Evolutionary conservation across 139 green algal species (phyloP).

Genomic region (Coelastrella sp.): DNA sequence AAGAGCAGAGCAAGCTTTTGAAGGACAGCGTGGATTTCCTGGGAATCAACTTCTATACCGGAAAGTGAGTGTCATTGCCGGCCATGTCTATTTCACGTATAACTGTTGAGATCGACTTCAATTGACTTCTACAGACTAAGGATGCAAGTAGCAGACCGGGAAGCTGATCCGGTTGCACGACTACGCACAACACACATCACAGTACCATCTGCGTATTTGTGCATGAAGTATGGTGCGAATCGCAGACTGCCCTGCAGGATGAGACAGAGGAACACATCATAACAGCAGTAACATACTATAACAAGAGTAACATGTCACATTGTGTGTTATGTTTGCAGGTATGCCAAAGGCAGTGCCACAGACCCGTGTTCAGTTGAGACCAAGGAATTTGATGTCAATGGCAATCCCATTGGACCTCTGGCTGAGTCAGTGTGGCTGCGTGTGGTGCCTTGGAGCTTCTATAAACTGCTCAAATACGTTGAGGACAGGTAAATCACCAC

Average conservation of each 20-base stretch:
- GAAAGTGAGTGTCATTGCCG: conserved; percentile 19
- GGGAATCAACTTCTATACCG: conserved; percentile 74
- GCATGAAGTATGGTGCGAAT: no score
- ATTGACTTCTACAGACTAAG: background rate
- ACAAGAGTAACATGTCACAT: background rate
- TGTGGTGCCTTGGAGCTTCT: conserved; percentile 58
- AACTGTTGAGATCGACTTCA: background rate
- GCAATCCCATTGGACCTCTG: conserved; percentile 29
- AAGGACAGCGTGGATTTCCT: conserved; percentile 71
- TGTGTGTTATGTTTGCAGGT: background rate
- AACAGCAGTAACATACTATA: no score
- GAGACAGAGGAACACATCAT: no score
- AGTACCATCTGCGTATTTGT: no score
- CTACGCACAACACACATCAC: no score
- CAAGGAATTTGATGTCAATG: background rate
- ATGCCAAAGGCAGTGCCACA: background rate
- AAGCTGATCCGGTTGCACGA: no score
- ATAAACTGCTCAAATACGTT: conserved; percentile 59
- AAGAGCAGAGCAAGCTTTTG: conserved; percentile 56
- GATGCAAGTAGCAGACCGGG: no score
- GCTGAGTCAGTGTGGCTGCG: conserved; percentile 60
- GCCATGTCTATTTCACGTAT: background rate
- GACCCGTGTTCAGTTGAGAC: conserved; percentile 13
- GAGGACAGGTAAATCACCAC: conserved; percentile 38
- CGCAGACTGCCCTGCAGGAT: no score